These are phyloP conservation scores for Globisporangium polare DNA, from an alignment of 352 stramenopile genomes.

Conservation along the genomic window DNA sequence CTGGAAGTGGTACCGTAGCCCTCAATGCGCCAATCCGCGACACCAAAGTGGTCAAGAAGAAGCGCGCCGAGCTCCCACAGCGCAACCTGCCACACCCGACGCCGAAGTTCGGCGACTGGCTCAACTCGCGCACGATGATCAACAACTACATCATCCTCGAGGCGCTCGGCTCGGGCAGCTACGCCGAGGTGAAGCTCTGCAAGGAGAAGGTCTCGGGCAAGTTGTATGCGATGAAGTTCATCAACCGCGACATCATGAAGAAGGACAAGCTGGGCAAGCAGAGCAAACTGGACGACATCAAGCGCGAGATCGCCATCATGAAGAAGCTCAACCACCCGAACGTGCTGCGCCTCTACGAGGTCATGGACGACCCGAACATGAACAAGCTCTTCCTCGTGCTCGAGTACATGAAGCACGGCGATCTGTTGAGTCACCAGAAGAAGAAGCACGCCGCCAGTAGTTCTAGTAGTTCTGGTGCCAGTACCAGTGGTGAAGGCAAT, in stretches of 20 bases:
- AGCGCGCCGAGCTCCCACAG: conserved; percentile 70
- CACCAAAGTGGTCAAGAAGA: conserved; percentile 81
- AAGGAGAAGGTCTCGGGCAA: conserved; percentile 76
- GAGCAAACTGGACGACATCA: conserved; percentile 80
- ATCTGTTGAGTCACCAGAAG: conserved; percentile 71
- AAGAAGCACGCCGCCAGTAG: conserved; percentile 45
- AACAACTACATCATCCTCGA: conserved; percentile 94
- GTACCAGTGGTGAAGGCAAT: background rate
- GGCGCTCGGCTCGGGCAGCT: conserved; percentile 80
- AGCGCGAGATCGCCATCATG: conserved; percentile 97
- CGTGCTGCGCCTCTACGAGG: conserved; percentile 91
- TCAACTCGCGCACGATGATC: conserved; percentile 87
- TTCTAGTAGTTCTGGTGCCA: background rate
- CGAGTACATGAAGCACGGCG: conserved; percentile 93
- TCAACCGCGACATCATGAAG: conserved; percentile 85
- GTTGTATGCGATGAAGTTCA: conserved; percentile 86
- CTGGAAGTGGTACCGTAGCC: conserved; percentile 8
- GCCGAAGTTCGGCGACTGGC: conserved; percentile 80
- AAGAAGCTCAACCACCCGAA: conserved; percentile 97
- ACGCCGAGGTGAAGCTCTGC: conserved; percentile 89
- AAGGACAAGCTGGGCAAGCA: conserved; percentile 79
- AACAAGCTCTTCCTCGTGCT: conserved; percentile 96
- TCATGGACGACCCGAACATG: conserved; percentile 94
- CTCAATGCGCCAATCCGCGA: conserved; percentile 46
- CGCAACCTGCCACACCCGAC: conserved; percentile 70